A percentile compares a stretch with the other conserved stretches of the same genome.
Conservation (phyloP, 176 grass and related monocot genomes). For the Themeda triandra region DNA sequence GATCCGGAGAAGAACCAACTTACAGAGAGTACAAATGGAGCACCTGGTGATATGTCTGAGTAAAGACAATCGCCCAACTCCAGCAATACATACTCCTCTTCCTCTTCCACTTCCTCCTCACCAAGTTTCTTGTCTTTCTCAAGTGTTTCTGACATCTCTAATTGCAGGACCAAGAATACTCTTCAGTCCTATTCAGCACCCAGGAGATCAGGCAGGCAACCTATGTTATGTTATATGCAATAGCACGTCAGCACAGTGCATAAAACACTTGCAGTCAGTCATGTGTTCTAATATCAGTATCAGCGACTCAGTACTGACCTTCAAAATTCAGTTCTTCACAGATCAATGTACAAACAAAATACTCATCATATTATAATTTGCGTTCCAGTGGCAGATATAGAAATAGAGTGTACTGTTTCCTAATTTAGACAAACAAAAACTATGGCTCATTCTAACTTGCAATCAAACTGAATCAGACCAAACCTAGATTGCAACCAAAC, state of each 20-base stretch:
- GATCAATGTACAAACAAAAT: not conserved
- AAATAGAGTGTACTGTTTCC: not conserved
- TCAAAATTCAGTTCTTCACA: not conserved
- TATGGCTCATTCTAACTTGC: not conserved
- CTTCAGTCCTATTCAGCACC: not conserved
- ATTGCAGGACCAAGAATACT: not conserved
- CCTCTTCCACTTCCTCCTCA: constrained; percentile 26
- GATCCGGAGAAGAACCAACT: constrained; percentile 15
- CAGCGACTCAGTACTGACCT: not conserved
- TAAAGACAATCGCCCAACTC: constrained; percentile 60
- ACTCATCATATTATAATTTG: not conserved
- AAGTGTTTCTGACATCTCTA: constrained; percentile 34
- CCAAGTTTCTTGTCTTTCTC: constrained; percentile 34
- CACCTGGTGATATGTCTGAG: constrained; percentile 60
- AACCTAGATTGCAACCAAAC: not conserved
- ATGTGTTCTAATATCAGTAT: not conserved
- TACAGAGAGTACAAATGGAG: constrained; percentile 76
- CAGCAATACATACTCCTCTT: constrained; percentile 4
- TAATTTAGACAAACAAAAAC: not conserved
- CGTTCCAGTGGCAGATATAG: too few relatives aligned
- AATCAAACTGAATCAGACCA: not conserved
- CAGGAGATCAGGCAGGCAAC: not conserved
- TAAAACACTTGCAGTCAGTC: not conserved
- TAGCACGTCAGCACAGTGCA: not conserved
- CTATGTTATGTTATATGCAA: not conserved